Evolutionary conservation across 257 asterid species (phyloP).

Genomic region (Gentiana straminea): DNA sequence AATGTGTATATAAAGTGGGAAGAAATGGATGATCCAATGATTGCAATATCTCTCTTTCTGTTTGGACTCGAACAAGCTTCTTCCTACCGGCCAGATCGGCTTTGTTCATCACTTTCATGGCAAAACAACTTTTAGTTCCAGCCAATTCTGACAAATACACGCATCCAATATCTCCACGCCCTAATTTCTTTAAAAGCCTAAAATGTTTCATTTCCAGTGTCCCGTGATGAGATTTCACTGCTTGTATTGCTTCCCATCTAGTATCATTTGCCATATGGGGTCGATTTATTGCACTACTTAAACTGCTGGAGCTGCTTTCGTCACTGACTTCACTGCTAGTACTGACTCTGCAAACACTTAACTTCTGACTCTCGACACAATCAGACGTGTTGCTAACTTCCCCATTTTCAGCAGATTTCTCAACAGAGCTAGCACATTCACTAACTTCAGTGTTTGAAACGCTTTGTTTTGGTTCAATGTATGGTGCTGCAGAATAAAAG

Average conservation of each 20-base stretch:
- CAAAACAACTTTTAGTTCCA: conserved; percentile 52
- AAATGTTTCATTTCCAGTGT: conserved; percentile 39
- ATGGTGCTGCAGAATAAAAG: conserved; percentile 30
- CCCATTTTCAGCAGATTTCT: conserved; percentile 43
- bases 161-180: conserved; percentile 44
- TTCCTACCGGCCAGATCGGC: conserved; percentile 42
- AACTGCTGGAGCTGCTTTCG: conserved; percentile 56
- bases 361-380: conserved; percentile 37
- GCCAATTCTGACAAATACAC: conserved; percentile 45
- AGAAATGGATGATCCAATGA: conserved; percentile 60
- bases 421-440: conserved; percentile 27
- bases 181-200: conserved; percentile 40
- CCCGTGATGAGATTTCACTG: conserved; percentile 36
- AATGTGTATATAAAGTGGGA: conserved; percentile 51
- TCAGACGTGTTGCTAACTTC: conserved; percentile 35
- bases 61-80: conserved; percentile 54
- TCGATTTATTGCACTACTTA: conserved; percentile 29
- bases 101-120: conserved; percentile 67
- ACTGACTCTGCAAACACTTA: conserved; percentile 37
- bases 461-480: conserved; percentile 37
- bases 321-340: conserved; percentile 50
- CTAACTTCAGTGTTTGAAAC: conserved; percentile 37
- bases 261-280: conserved; percentile 57
- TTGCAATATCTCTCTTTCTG: conserved; percentile 53
- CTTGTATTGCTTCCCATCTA: conserved; percentile 60